Evolutionary conservation across 2,329 filamentous ascomycete species (phyloP).

Genomic region (Phyllosticta ampelicida): DNA sequence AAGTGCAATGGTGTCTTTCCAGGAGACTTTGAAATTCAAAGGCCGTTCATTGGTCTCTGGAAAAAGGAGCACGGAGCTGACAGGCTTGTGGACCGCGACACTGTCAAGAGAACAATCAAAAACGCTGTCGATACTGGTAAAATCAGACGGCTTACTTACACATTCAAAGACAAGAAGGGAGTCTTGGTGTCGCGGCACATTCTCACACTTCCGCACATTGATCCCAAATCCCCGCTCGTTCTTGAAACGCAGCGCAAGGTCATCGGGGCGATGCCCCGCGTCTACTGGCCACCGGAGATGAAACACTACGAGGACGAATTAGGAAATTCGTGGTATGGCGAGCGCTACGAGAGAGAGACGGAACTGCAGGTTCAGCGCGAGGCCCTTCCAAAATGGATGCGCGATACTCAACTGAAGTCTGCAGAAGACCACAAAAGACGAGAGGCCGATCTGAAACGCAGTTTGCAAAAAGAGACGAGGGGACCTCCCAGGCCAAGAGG

Average conservation of each 20-base stretch:
- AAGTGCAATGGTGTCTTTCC: constrained; percentile 46
- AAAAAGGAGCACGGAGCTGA: constrained; percentile 28
- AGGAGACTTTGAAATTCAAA: constrained; percentile 43
- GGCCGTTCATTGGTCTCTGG: constrained; percentile 46
- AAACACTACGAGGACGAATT: constrained; percentile 14
- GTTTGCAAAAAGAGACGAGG: background rate
- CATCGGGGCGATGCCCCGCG: constrained; percentile 28
- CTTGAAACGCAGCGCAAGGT: constrained; percentile 40
- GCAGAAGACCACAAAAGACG: constrained; percentile 10
- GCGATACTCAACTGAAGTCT: constrained; percentile 4
- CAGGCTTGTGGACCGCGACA: constrained; percentile 39
- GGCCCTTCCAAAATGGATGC: constrained; percentile 6
- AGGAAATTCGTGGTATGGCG: constrained; percentile 13
- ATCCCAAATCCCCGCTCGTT: constrained; percentile 35
- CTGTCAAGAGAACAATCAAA: constrained; percentile 41
- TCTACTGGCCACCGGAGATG: constrained; percentile 25
- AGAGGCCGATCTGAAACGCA: background rate
- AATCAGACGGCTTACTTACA: constrained; percentile 43
- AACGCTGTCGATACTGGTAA: constrained; percentile 39
- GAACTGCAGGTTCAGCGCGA: constrained; percentile 17
- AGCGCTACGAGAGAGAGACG: constrained; percentile 18
- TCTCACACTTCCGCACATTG: constrained; percentile 37
- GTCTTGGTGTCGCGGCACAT: constrained; percentile 40
- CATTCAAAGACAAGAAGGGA: constrained; percentile 38
- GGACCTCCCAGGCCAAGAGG: background rate